Evolutionary conservation across 305 asterid genomes (phyloP).

Genomic region (Rubia tinctorum): DNA sequence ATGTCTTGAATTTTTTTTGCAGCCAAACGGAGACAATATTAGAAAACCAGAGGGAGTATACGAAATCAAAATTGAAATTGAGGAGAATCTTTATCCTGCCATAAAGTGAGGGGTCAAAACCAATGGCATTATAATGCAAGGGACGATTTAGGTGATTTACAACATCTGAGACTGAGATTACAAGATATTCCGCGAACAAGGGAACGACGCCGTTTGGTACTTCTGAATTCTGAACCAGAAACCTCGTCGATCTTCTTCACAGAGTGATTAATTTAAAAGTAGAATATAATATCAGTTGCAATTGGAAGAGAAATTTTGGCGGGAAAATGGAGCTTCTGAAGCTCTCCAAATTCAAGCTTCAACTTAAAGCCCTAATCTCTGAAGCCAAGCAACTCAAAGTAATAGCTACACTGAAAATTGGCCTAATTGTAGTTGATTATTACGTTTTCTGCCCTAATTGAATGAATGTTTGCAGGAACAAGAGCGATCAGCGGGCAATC

Average conservation of each 20-base stretch:
- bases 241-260: not conserved
- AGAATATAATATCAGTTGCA: not conserved
- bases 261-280: not conserved
- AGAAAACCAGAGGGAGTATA: too few relatives aligned
- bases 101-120: not conserved
- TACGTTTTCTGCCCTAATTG: not conserved
- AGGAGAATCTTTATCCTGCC: too few relatives aligned
- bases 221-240: not conserved
- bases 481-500: slow-evolving; percentile 30
- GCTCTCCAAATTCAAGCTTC: slow-evolving; percentile 43
- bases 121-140: not conserved
- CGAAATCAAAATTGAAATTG: too few relatives aligned
- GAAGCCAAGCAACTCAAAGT: slow-evolving; percentile 38
- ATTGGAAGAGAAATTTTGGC: slow-evolving; percentile 14
- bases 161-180: not conserved
- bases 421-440: not conserved
- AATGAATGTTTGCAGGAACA: slow-evolving; percentile 29
- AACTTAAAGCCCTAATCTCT: slow-evolving; percentile 34
- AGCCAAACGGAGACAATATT: too few relatives aligned
- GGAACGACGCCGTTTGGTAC: not conserved
- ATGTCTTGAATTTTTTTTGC: too few relatives aligned
- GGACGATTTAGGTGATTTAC: not conserved
- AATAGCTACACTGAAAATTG: not conserved
- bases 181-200: not conserved
- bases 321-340: slow-evolving; percentile 42